Percentiles rank a stretch among this genome's conserved stretches.
These are phyloP conservation scores for Cladosporium sp. DNA, from an alignment of 2,329 filamentous ascomycete genomes.

Conservation along the genomic window DNA sequence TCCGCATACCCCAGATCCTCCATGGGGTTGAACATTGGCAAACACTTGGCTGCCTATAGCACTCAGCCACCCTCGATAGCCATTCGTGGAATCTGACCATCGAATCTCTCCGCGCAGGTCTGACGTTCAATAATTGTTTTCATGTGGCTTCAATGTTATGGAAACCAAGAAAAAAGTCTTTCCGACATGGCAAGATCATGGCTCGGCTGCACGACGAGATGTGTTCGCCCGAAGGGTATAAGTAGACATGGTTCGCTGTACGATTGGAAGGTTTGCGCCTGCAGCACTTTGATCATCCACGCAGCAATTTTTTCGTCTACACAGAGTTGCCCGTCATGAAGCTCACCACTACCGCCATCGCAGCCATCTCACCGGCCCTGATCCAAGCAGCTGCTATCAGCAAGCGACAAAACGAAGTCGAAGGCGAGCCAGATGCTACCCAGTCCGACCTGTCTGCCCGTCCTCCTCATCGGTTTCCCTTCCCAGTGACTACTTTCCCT, in stretches of 20 bases:
- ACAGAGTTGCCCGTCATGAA: neutral
- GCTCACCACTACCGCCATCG: conserved; percentile 8
- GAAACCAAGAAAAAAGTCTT: conserved; percentile 4
- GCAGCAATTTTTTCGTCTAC: neutral
- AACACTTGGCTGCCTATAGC: neutral
- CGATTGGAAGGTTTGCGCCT: neutral
- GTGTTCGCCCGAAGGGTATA: neutral
- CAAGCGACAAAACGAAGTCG: conserved; percentile 11
- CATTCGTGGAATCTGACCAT: conserved; percentile 8
- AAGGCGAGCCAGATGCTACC: conserved; percentile 7
- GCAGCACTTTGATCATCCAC: neutral
- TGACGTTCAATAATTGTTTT: conserved; percentile 1
- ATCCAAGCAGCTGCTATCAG: conserved; percentile 10
- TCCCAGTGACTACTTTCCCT: conserved; percentile 4
- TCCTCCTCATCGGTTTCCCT: conserved; percentile 2
- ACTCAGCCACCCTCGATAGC: neutral
- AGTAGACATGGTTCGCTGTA: neutral
- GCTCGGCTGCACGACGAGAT: neutral
- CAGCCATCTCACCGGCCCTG: conserved; percentile 2
- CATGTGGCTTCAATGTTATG: conserved; percentile 2
- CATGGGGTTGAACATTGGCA: conserved; percentile 2
- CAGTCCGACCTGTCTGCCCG: conserved; percentile 2
- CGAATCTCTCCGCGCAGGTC: conserved; percentile 1
- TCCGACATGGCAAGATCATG: conserved; percentile 1
- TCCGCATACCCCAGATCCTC: neutral